Conservation (phyloP, 352 stramenopile genomes). For the Thalassiosira allenii region DNA sequence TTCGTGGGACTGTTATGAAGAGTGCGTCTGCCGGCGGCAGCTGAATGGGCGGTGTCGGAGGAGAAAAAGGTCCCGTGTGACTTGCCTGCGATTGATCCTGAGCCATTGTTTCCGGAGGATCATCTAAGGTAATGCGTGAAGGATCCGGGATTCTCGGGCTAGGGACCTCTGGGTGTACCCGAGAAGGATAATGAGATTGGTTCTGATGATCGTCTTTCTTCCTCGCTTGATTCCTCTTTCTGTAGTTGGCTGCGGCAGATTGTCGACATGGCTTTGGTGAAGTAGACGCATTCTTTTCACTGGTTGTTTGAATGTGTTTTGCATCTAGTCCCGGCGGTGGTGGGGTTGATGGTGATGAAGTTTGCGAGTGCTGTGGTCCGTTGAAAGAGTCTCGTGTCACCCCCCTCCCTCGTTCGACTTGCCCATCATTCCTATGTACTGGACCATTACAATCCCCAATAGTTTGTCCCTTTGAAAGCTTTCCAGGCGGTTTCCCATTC, state of each 20-base stretch:
- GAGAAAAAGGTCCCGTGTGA: conserved; percentile 18
- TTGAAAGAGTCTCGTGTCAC: too few species aligned
- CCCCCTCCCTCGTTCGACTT: too few species aligned
- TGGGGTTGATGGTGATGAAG: neutral
- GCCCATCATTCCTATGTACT: too few species aligned
- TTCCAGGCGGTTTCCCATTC: conserved; percentile 24
- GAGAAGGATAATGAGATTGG: neutral
- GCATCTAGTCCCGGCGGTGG: conserved; percentile 11
- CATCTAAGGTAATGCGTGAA: conserved; percentile 41
- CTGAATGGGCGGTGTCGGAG: conserved; percentile 15
- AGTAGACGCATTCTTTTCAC: too few species aligned
- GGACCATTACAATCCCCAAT: too few species aligned
- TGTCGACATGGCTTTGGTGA: too few species aligned
- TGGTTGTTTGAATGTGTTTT: too few species aligned
- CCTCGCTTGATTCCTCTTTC: too few species aligned
- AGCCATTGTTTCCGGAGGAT: neutral
- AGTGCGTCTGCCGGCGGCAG: conserved; percentile 34
- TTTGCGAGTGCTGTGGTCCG: too few species aligned
- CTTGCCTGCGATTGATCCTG: neutral
- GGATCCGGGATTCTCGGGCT: conserved; percentile 20
- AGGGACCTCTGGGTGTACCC: conserved; percentile 1
- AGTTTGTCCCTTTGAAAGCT: conserved; percentile 9
- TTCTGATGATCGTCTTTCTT: too few species aligned
- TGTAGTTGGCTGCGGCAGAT: too few species aligned
- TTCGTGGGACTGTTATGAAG: conserved; percentile 55